These are phyloP conservation scores for Cutaneotrichosporon sp. DNA, from an alignment of 1,284 basidiomycete genomes.

Conservation along the genomic window DNA sequence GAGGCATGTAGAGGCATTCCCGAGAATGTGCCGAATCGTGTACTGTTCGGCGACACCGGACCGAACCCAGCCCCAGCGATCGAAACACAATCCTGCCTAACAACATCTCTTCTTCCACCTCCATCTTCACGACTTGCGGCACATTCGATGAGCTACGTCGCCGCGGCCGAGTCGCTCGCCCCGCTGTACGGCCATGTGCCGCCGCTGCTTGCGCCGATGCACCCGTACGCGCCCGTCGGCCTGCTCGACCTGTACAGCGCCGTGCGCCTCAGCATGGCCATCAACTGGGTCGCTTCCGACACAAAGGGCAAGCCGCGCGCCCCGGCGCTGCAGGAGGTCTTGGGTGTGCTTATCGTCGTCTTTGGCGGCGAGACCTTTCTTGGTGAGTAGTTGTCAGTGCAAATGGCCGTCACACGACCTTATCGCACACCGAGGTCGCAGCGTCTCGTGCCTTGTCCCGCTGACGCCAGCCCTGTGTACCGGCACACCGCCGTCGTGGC, in stretches of 20 bases:
- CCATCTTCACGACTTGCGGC: too few species aligned
- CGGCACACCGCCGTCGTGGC: conserved; percentile 42
- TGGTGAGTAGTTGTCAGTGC: conserved; percentile 23
- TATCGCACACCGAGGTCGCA: neutral
- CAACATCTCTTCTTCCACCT: too few species aligned
- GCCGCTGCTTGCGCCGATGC: conserved; percentile 27
- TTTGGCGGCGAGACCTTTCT: conserved; percentile 49
- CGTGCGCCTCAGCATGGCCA: conserved; percentile 35
- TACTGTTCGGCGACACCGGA: too few species aligned
- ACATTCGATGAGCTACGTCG: neutral
- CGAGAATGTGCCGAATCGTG: too few species aligned
- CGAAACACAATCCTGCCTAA: too few species aligned
- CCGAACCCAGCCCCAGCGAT: too few species aligned
- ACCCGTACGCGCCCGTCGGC: conserved; percentile 36
- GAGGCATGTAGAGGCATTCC: too few species aligned
- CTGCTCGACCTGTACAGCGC: conserved; percentile 42
- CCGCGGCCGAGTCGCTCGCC: conserved; percentile 8
- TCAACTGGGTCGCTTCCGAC: conserved; percentile 38
- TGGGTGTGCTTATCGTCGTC: conserved; percentile 42
- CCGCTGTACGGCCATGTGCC: conserved; percentile 20
- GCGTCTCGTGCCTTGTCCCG: too few species aligned
- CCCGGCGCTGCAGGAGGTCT: conserved; percentile 34
- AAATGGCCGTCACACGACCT: neutral
- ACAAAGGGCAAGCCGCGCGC: conserved; percentile 22
- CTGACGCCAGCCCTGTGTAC: conserved; percentile 32